Percentiles rank a stretch among this genome's conserved stretches.
Conservation (phyloP, 257 asterid genomes). For the Nicotiana undulata region DNA sequence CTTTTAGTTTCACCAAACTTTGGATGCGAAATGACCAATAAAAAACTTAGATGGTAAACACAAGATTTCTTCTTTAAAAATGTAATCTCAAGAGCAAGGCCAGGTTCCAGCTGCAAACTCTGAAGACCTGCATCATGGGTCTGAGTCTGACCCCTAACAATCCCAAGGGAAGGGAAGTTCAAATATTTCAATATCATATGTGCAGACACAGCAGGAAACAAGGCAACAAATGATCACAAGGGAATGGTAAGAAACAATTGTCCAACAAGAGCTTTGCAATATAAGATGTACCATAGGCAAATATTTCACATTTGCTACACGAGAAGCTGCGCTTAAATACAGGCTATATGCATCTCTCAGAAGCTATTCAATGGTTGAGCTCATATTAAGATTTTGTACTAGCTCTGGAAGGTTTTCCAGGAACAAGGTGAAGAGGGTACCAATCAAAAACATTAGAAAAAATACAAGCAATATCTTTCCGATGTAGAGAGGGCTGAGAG, state of each 20-base stretch:
- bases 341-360: neutral
- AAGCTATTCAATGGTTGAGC: neutral
- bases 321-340: neutral
- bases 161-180: neutral
- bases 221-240: neutral
- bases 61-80: neutral
- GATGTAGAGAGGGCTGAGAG: slow-evolving; percentile 31
- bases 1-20: neutral
- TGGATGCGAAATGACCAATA: neutral
- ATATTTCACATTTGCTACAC: neutral
- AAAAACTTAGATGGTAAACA: neutral
- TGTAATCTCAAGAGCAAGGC: neutral
- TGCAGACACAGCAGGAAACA: neutral
- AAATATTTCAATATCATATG: neutral
- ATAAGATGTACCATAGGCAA: neutral
- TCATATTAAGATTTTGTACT: slow-evolving; percentile 15
- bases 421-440: slow-evolving; percentile 54
- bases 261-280: neutral
- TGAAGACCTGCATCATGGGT: neutral
- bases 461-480: slow-evolving; percentile 68
- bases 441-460: slow-evolving; percentile 53
- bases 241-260: neutral
- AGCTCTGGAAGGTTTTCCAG: slow-evolving; percentile 76
- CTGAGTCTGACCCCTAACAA: too few relatives aligned
- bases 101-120: neutral